A percentile compares a stretch with the other conserved stretches of the same genome.
These are phyloP conservation scores for Tetracentron sinense DNA, from an alignment of 164 flowering plant genomes.

Conservation along the genomic window DNA sequence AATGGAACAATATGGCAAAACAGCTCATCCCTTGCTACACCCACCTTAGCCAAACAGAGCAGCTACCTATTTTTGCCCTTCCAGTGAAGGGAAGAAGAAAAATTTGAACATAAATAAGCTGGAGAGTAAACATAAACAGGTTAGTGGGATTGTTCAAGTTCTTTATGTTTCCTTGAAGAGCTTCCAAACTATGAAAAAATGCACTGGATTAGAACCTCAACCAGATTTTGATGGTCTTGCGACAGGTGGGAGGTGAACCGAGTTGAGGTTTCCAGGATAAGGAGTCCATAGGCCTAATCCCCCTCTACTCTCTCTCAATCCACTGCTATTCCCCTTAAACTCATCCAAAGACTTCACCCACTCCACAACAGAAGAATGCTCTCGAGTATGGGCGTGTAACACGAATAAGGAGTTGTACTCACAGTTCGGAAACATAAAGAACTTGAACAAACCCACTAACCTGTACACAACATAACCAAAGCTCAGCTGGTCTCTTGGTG, in stretches of 20 bases:
- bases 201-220: slow-evolving; percentile 28
- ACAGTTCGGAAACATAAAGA: slow-evolving; percentile 92
- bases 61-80: no score
- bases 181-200: neutral
- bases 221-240: slow-evolving; percentile 88
- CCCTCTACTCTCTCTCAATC: slow-evolving; percentile 77
- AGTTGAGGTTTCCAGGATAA: slow-evolving; percentile 72
- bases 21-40: no score
- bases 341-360: slow-evolving; percentile 75
- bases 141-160: no score
- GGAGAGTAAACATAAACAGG: no score
- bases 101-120: no score
- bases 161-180: no score
- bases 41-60: no score
- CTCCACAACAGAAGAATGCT: slow-evolving; percentile 85
- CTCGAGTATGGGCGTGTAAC: slow-evolving; percentile 82
- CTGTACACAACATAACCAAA: slow-evolving; percentile 92
- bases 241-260: slow-evolving; percentile 66
- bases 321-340: slow-evolving; percentile 43
- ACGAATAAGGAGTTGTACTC: slow-evolving; percentile 83
- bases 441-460: slow-evolving; percentile 57
- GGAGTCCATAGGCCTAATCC: slow-evolving; percentile 97
- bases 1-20: no score
- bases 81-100: no score
- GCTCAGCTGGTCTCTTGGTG: slow-evolving; percentile 97